Evolutionary conservation across 1,284 basidiomycete species (phyloP).

Genomic region (Blastosporella zonata): DNA sequence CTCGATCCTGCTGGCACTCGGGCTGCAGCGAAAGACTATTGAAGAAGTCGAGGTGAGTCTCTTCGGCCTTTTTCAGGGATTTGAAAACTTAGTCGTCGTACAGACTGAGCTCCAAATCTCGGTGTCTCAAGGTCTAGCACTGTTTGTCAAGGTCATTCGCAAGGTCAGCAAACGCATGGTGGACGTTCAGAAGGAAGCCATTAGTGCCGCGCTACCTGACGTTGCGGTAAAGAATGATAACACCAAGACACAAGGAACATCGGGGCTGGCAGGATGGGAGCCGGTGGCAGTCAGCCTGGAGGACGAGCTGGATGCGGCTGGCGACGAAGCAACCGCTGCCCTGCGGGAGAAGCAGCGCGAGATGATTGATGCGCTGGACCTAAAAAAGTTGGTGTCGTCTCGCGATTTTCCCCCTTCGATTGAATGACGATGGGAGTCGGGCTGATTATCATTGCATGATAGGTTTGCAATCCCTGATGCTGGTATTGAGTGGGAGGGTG

Average conservation of each 20-base stretch:
- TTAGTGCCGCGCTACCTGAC: constrained; percentile 46
- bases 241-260: constrained; percentile 11
- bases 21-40: constrained; percentile 88
- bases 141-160: constrained; percentile 90
- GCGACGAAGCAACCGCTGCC: constrained; percentile 47
- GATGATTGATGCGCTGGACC: constrained; percentile 82
- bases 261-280: constrained; percentile 38
- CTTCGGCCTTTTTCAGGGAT: background rate
- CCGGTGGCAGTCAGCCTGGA: constrained; percentile 53
- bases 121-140: constrained; percentile 83
- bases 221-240: constrained; percentile 31
- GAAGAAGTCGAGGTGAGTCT: constrained; percentile 80
- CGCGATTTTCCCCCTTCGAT: background rate
- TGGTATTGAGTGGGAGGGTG: constrained; percentile 69
- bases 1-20: constrained; percentile 85
- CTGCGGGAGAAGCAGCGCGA: constrained; percentile 72
- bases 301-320: constrained; percentile 73
- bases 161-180: constrained; percentile 81
- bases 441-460: constrained; percentile 17
- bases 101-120: constrained; percentile 75
- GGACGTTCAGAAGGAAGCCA: constrained; percentile 78
- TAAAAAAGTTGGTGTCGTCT: constrained; percentile 68
- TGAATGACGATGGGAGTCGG: constrained; percentile 13
- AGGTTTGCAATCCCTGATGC: constrained; percentile 80
- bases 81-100: constrained; percentile 25